phyloP scores from a whole-genome alignment of 2,329 filamentous ascomycete species.

The Setomelanomma holmii region DNA sequence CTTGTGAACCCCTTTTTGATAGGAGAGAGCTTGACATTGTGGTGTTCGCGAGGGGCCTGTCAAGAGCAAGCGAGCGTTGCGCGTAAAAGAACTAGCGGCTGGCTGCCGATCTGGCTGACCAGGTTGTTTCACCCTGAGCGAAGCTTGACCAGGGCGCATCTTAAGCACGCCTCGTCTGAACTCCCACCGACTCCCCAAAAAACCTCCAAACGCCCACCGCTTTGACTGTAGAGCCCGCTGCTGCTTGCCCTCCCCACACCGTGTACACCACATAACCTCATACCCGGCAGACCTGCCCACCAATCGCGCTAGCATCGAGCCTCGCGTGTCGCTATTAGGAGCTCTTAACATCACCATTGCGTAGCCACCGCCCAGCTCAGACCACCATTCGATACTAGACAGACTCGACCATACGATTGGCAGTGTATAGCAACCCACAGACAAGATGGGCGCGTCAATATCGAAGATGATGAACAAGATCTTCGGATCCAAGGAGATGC shows the following conservation, averaged over 20 bases:
- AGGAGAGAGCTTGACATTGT: constrained; percentile 8
- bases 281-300: constrained; percentile 3
- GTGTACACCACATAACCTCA: neutral
- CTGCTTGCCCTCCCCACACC: neutral
- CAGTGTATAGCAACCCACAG: constrained; percentile 38
- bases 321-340: constrained; percentile 4
- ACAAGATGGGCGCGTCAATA: constrained; percentile 85
- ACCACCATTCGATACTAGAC: neutral
- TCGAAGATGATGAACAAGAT: constrained; percentile 98
- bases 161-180: neutral
- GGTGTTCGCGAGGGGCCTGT: constrained; percentile 3
- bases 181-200: neutral
- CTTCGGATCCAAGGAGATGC: constrained; percentile 99
- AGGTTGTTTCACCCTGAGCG: constrained; percentile 6
- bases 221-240: neutral
- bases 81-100: constrained; percentile 1
- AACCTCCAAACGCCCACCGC: constrained; percentile 2
- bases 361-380: neutral
- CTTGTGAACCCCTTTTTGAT: constrained; percentile 4
- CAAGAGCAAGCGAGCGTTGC: constrained; percentile 5
- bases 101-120: constrained; percentile 7
- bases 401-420: neutral
- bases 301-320: neutral
- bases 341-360: constrained; percentile 1
- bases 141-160: neutral